A percentile compares a stretch with the other conserved stretches of the same genome.
Evolutionary conservation across 306 rosid genomes (phyloP).

Genomic region (Comarum palustre): DNA sequence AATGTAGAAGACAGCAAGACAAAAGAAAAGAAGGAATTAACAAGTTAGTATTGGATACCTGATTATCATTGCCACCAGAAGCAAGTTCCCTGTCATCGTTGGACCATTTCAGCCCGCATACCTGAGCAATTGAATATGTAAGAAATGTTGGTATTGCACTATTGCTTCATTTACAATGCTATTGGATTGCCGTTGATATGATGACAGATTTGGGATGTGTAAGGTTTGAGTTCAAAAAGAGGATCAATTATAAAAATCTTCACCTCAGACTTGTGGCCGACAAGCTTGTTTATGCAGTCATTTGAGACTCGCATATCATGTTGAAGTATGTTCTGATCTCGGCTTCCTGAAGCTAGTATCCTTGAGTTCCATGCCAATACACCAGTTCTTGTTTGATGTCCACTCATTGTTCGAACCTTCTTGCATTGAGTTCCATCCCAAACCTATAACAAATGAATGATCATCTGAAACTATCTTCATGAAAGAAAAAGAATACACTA

Average conservation of each 20-base stretch:
- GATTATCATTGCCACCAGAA: conserved; percentile 99
- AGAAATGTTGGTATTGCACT: background rate
- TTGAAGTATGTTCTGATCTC: conserved; percentile 91
- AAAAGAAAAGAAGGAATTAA: background rate
- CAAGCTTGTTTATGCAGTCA: conserved; percentile 68
- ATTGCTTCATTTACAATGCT: background rate
- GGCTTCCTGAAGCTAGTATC: conserved; percentile 86
- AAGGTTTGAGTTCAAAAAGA: background rate
- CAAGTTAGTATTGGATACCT: conserved; percentile 39
- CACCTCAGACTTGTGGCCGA: conserved; percentile 99
- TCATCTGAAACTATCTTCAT: conserved; percentile 12
- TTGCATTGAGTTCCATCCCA: conserved; percentile 96
- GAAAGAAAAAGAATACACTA: background rate
- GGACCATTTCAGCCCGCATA: conserved; percentile 97
- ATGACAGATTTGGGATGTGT: background rate
- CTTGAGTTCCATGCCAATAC: conserved; percentile 98
- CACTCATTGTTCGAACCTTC: conserved; percentile 91
- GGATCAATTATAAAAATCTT: background rate
- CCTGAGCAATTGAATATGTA: conserved; percentile 27
- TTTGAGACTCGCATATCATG: conserved; percentile 84
- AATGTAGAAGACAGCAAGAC: background rate
- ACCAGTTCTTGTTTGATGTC: conserved; percentile 97
- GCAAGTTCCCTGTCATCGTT: conserved; percentile 96
- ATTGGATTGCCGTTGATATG: background rate
- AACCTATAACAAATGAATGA: conserved; percentile 38